Evolutionary conservation across 345 rosid species (phyloP).

Genomic region (Eucalyptus erythrocorys): DNA sequence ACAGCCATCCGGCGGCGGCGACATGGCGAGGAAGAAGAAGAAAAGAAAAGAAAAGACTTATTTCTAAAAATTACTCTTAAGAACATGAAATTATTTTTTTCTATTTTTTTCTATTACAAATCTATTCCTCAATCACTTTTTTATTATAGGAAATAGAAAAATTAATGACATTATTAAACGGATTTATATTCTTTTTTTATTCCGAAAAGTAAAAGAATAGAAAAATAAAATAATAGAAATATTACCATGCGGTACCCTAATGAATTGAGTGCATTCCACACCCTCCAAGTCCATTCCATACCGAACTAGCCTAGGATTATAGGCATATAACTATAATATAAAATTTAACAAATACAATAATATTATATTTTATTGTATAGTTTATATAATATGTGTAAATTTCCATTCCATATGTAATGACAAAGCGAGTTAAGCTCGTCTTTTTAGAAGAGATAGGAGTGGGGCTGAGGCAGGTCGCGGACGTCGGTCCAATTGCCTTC

Average conservation of each 20-base stretch:
- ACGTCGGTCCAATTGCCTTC: background rate
- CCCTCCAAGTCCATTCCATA: background rate
- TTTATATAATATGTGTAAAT: background rate
- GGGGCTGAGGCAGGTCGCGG: background rate
- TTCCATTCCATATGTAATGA: background rate
- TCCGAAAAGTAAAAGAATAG: too few relatives aligned
- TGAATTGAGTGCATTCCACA: background rate
- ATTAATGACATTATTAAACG: accelerated
- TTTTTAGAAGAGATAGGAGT: background rate
- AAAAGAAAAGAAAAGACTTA: accelerated
- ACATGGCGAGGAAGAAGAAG: too few relatives aligned
- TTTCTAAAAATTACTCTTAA: too few relatives aligned
- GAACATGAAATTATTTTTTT: accelerated
- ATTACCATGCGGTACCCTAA: too few relatives aligned
- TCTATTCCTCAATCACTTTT: too few relatives aligned
- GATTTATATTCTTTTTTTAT: too few relatives aligned
- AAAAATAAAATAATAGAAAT: accelerated
- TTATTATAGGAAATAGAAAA: accelerated
- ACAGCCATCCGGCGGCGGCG: accelerated
- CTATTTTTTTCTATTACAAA: too few relatives aligned
- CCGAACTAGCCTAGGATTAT: background rate
- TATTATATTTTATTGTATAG: too few relatives aligned
- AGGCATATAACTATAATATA: too few relatives aligned
- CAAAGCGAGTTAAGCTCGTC: background rate
- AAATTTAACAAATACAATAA: background rate